Evolutionary conservation across 805 yeast species (phyloP), one percentile per base, ranked within the genome.

Genomic region (Pichia deserticola): DNA sequence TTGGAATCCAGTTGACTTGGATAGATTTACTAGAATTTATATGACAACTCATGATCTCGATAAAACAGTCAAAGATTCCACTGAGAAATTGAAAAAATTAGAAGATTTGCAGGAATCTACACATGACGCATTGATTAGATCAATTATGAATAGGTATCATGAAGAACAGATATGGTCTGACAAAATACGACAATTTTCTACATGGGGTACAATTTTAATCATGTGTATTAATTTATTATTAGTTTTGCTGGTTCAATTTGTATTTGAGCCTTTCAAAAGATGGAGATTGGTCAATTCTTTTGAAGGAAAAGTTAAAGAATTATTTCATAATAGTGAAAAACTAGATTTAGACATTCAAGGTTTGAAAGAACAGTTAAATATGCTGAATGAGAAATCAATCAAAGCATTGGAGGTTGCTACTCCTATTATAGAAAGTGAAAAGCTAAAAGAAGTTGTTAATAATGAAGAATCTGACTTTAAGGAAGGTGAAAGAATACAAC

Each of bases 141-240:
- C 87, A 51, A 93, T 93, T 15, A 72, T 92, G 60, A 82, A 89
- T 2, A 72, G 98, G 57, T 93, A 93, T 60, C 96, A 92, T 54
- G 98, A 93, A 64, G 99, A 93, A 61, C 98, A 93, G 66, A 81
- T 93, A 7, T 93, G 99, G 98, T 88, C 97, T 2, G 99, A 93
- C 67, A 90, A 90, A 66, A 93, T 93, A 52, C 74, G 99, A 53
- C 78, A 90, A 56, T 89, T 95, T 5, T 87, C 96, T 6, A 90
- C 98, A 0, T 93, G 97, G 95, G 99, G 98, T 3, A 93, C 99
- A 0, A 81, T 93, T 75, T 70, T 83, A 5, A 73, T 93, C 40
- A 89, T 90, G 95, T 93, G 89, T 1, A 76, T 89, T 54, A 93
- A 93, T 68, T 75, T 92, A 29, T 46, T 86, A 8, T 65, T 95